Evolutionary conservation across 1,284 basidiomycete species (phyloP).

Genomic region (Apiotrichum akiyoshidainum): DNA sequence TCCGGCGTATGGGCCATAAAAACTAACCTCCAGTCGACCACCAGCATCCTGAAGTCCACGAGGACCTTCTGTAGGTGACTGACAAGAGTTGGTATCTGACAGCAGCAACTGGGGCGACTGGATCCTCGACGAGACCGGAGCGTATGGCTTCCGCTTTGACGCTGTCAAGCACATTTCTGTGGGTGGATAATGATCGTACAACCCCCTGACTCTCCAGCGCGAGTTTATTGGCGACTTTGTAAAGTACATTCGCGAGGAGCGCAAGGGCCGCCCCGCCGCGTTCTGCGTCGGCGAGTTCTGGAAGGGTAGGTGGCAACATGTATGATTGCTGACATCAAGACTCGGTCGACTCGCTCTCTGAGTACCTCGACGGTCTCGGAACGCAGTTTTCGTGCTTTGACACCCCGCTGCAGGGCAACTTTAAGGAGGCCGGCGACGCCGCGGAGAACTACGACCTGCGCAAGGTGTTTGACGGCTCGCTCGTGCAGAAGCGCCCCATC

Average conservation of each 20-base stretch:
- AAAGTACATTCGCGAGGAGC: slow-evolving; percentile 54
- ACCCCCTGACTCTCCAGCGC: slow-evolving; percentile 18
- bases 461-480: slow-evolving; percentile 58
- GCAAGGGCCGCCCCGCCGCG: slow-evolving; percentile 40
- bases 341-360: slow-evolving; percentile 41
- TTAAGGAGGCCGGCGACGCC: slow-evolving; percentile 55
- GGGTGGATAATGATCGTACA: background rate
- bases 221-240: slow-evolving; percentile 58
- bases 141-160: slow-evolving; percentile 77
- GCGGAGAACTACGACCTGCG: slow-evolving; percentile 56
- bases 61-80: slow-evolving; percentile 39
- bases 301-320: slow-evolving; percentile 45
- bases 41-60: slow-evolving; percentile 68
- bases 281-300: slow-evolving; percentile 59
- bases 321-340: slow-evolving; percentile 23
- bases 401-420: slow-evolving; percentile 54
- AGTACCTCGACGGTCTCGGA: slow-evolving; percentile 50
- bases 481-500: slow-evolving; percentile 57
- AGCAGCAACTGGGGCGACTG: slow-evolving; percentile 57
- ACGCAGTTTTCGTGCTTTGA: slow-evolving; percentile 60
- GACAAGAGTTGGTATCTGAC: background rate
- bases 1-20: too few species aligned
- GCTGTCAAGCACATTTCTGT: slow-evolving; percentile 66
- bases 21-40: slow-evolving; percentile 62
- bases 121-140: slow-evolving; percentile 69